Base-by-base conservation (phyloP, 257 asterid species). In the Fraxinus excelsior region DNA sequence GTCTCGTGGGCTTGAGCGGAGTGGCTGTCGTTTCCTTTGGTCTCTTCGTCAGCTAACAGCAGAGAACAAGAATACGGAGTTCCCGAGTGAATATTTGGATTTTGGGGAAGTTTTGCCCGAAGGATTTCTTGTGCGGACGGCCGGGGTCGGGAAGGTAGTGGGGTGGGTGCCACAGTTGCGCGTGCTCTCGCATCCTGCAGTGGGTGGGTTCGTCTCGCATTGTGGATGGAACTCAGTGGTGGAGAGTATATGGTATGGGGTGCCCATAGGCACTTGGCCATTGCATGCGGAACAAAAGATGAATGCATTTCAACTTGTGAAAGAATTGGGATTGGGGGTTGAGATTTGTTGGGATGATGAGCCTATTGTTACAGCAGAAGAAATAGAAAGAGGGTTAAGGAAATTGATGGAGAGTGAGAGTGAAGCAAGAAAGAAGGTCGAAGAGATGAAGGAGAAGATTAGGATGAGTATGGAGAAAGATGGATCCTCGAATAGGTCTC, bases 141-240 rank as follows among this genome's bases (percentile, higher is more conserved):
- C 69, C 2, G 67, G 37, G 1, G 53, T 26, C 9, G 94, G 96
- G 25, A 89, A 67, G 71, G 87, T 91, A 0, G 85, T 81, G 5
- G 96, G 96, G 11, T 91, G 96, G 93, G 81, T 74, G 1, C 90
- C 96, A 0, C 96, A 89, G 73, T 23, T 91, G 49, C 78, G 76
- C 0, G 86, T 86, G 12, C 75, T 88, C 3, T 82, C 88, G 0
- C 89, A 91, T 2, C 53, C 70, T 0, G 80, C 96, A 0, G 79
- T 89, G 12, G 91, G 94, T 3, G 94, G 92, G 3, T 91, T 89
- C 38, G 87, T 87, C 5, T 91, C 93, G 1, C 94, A 89, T 64
- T 91, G 96, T 3, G 96, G 96, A 0, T 91, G 96, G 96, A 91
- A 91, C 68, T 89, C 94, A 0, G 83, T 73, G 72, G 70, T 89